Base-by-base conservation (phyloP, 2,329 filamentous ascomycete species). In the Hypoxylon sp. region DNA sequence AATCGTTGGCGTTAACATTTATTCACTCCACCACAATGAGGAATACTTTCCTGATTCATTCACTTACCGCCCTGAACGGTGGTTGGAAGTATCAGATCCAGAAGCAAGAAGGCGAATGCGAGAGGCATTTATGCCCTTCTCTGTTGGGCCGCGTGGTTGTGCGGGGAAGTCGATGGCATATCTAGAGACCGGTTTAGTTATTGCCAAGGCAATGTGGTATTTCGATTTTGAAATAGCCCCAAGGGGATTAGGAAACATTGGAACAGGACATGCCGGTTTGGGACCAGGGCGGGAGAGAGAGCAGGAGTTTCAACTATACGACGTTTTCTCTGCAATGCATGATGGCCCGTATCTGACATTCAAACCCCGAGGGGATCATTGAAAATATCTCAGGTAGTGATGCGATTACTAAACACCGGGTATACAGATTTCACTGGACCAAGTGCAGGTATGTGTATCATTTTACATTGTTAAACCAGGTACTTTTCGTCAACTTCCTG, bases 31-130 rank as follows among this genome's bases (percentile, higher is more conserved):
- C n/a, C 36, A 40, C 25, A 29, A 29, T 9, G 23, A 27, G 17
- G 25, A 40, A 11, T 40, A 29, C 9, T 40, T 27, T 11, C 23
- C 23, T 3, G 36, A 40, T 25, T 20, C 25, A n/a, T 40, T 40
- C 36, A 29, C 15, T 9, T 40, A 15, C 13, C 13, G 11, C 7
- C 25, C 25, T 8, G 23, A 17, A 8, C 23, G 25, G 5, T 40
- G 13, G 36, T n/a, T 40, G 5, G 21, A 25, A 25, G 21, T 6
- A 9, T 9, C 9, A 9, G 21, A 25, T 25, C 21, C 21, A 9
- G 21, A 25, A 9, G 21, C 9, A 5, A 25, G 9, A 9, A 25
- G 9, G 9, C 21, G 21, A 5, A 25, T 25, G 21, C 21, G 21
- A 25, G 21, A 25, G 9, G 21, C 21, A 6, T 25, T 25, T 9